phyloP scores from a whole-genome alignment of 805 yeast genomes.

The Sungouiozyma intestinalis region DNA sequence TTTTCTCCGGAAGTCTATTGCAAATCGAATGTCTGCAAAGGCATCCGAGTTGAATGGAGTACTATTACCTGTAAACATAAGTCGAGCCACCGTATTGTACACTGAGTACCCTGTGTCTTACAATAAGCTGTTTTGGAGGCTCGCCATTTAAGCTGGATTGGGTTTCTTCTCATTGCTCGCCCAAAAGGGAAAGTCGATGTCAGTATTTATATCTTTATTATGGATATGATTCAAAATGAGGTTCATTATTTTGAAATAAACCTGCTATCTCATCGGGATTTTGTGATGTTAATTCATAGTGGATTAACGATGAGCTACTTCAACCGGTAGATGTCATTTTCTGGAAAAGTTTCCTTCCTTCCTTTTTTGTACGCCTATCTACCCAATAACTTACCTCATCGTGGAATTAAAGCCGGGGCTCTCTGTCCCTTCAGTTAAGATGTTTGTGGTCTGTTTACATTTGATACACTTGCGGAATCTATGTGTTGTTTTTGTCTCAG shows the following conservation, averaged over 20 bases:
- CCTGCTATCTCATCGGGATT: not conserved
- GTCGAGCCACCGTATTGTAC: no score
- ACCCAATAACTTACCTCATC: not conserved
- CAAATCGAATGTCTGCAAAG: no score
- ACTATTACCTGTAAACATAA: no score
- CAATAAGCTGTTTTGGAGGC: not conserved
- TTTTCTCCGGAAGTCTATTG: not conserved
- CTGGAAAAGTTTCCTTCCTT: no score
- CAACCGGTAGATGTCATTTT: no score
- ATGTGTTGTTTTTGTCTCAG: not conserved
- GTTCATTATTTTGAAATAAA: not conserved
- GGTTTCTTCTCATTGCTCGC: constrained; percentile 1
- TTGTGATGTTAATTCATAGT: not conserved
- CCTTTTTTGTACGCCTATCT: not conserved
- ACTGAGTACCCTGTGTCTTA: no score
- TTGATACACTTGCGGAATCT: not conserved
- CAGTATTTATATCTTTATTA: not conserved
- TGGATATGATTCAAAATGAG: not conserved
- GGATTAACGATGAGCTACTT: no score
- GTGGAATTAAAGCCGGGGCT: no score
- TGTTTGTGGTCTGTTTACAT: not conserved
- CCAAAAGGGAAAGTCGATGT: constrained; percentile 3
- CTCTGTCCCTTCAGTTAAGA: no score
- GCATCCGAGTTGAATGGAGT: no score
- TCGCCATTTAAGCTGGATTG: not conserved